These are phyloP conservation scores for Cryomyces minteri DNA, from an alignment of 495 filamentous ascomycete genomes.

Conservation along the genomic window DNA sequence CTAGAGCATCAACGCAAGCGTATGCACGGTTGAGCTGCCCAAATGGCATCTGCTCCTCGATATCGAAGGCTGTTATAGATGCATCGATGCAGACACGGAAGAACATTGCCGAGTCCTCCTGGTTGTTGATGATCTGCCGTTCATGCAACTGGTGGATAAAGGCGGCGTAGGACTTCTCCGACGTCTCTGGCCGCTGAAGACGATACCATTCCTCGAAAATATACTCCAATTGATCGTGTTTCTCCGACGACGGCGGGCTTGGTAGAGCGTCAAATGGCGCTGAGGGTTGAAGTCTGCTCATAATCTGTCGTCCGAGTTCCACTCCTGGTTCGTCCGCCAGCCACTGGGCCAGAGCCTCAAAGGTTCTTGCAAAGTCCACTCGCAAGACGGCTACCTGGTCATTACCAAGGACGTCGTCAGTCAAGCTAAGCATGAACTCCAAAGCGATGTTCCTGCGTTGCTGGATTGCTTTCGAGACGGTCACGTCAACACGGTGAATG, in stretches of 20 bases:
- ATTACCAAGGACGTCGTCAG: slow-evolving; percentile 60
- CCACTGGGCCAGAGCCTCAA: slow-evolving; percentile 65
- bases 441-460: slow-evolving; percentile 49
- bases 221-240: slow-evolving; percentile 76
- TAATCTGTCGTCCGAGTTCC: slow-evolving; percentile 43
- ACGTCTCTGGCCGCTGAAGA: slow-evolving; percentile 52
- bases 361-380: slow-evolving; percentile 69
- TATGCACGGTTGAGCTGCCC: slow-evolving; percentile 52
- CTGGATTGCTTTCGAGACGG: slow-evolving; percentile 50
- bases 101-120: slow-evolving; percentile 61
- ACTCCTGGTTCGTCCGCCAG: slow-evolving; percentile 52
- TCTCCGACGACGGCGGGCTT: slow-evolving; percentile 17
- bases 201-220: slow-evolving; percentile 88
- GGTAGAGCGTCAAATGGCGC: slow-evolving; percentile 8
- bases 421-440: slow-evolving; percentile 53
- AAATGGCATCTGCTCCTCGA: slow-evolving; percentile 29
- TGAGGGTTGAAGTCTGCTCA: slow-evolving; percentile 40
- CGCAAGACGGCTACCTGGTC: slow-evolving; percentile 58
- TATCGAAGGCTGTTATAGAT: slow-evolving; percentile 58
- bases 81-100: slow-evolving; percentile 66
- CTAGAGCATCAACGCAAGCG: slow-evolving; percentile 66
- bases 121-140: slow-evolving; percentile 44
- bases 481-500: slow-evolving; percentile 59
- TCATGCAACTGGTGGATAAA: slow-evolving; percentile 78
- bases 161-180: slow-evolving; percentile 47